Conservation (phyloP, 305 asterid genomes). For the Rubia balearica region DNA sequence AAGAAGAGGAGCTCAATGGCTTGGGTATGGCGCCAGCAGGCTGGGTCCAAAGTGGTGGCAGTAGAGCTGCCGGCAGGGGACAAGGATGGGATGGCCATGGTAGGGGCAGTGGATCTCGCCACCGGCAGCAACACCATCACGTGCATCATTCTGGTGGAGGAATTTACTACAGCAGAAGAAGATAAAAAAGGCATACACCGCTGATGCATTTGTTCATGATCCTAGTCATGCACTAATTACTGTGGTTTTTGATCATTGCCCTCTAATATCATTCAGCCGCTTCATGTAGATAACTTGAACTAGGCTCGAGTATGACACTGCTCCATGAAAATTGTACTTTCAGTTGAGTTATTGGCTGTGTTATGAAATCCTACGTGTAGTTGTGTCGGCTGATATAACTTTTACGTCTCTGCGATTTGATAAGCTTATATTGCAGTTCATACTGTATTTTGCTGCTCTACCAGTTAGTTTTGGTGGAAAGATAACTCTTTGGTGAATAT, state of each 20-base stretch:
- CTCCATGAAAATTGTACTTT: not conserved
- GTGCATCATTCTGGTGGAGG: constrained; percentile 83
- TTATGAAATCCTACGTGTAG: not conserved
- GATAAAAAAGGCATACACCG: constrained; percentile 22
- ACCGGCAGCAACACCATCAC: constrained; percentile 57
- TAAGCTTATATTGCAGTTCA: not conserved
- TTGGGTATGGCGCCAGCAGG: constrained; percentile 47
- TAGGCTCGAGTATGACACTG: not conserved
- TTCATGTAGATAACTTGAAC: constrained; percentile 7
- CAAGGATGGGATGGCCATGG: constrained; percentile 68
- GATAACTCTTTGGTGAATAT: not conserved
- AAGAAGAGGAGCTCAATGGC: constrained; percentile 90
- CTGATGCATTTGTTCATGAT: not conserved
- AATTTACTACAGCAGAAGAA: constrained; percentile 66
- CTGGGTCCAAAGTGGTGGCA: constrained; percentile 54
- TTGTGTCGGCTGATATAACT: not conserved
- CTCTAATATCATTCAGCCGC: not conserved
- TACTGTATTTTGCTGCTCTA: not conserved
- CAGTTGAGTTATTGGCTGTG: not conserved
- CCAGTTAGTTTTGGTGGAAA: not conserved
- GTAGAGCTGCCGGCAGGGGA: constrained; percentile 56
- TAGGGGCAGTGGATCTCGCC: constrained; percentile 58
- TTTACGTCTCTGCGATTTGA: not conserved
- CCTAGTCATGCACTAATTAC: not conserved
- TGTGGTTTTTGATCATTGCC: not conserved